phyloP scores from a whole-genome alignment of 169 alveolate genomes.

The Cryptosporidium bovis region DNA sequence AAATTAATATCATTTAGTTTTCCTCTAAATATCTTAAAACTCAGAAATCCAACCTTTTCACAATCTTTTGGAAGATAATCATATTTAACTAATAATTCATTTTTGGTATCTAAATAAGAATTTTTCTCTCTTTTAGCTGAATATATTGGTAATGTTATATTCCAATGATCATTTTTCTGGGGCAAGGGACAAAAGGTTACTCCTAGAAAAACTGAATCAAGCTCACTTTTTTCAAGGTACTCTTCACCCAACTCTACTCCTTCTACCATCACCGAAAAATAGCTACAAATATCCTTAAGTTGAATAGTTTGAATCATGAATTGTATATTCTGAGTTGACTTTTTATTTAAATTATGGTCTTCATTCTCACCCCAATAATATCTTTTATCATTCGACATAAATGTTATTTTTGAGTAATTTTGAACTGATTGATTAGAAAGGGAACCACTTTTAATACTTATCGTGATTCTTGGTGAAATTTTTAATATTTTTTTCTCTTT shows the following conservation, averaged over 20 bases:
- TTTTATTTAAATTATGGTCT: not conserved
- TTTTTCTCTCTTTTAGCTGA: not conserved
- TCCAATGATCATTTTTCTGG: conserved; percentile 14
- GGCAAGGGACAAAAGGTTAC: conserved; percentile 66
- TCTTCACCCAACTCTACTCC: conserved; percentile 7
- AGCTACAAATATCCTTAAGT: not conserved
- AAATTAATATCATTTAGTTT: not conserved
- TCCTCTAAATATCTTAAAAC: conserved; percentile 24
- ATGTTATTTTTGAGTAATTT: conserved; percentile 8
- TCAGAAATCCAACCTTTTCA: conserved; percentile 30
- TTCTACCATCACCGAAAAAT: conserved; percentile 7
- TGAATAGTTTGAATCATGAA: conserved; percentile 5
- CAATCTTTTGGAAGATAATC: conserved; percentile 14
- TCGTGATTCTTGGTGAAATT: conserved; percentile 16
- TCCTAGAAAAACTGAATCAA: conserved; percentile 21
- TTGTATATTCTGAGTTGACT: conserved; percentile 1
- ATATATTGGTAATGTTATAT: conserved; percentile 50
- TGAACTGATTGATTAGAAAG: not conserved
- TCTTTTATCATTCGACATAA: not conserved
- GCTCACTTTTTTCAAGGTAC: not conserved
- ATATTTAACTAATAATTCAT: not conserved
- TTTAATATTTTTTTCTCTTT: not conserved
- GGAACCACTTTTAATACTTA: conserved; percentile 26
- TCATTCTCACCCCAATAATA: not conserved
- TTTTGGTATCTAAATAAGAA: not conserved